phyloP scores from a whole-genome alignment of 2,329 filamentous ascomycete species.

The Nannizziopsis barbatae region DNA sequence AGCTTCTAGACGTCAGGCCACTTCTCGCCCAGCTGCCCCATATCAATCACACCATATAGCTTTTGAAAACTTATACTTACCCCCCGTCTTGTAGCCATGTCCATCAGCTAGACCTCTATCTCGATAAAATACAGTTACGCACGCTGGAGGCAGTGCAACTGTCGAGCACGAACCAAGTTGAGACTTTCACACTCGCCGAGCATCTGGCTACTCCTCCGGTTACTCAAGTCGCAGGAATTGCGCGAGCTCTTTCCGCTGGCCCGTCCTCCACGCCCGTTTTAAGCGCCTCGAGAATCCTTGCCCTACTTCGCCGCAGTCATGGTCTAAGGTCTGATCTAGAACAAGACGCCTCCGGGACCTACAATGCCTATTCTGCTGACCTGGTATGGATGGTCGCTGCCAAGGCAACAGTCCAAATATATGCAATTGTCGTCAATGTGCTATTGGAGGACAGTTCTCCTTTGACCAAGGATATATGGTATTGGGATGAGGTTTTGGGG shows the following conservation, averaged over 20 bases:
- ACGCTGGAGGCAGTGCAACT: constrained; percentile 22
- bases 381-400: constrained; percentile 83
- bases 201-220: constrained; percentile 33
- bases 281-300: constrained; percentile 48
- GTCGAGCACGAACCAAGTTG: constrained; percentile 24
- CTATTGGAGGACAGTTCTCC: constrained; percentile 74
- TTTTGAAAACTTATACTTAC: background rate
- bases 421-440: constrained; percentile 65
- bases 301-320: constrained; percentile 51
- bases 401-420: constrained; percentile 85
- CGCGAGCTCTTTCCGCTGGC: constrained; percentile 60
- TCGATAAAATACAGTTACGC: constrained; percentile 46
- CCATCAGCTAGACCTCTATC: constrained; percentile 45
- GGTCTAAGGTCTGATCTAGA: constrained; percentile 16
- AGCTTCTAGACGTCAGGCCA: constrained; percentile 2
- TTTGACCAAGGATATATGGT: constrained; percentile 78
- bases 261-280: constrained; percentile 54
- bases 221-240: constrained; percentile 50
- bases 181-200: constrained; percentile 34
- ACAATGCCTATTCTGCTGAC: constrained; percentile 54
- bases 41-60: too few species aligned
- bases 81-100: constrained; percentile 38
- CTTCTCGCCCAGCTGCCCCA: background rate
- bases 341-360: constrained; percentile 15
- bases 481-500: constrained; percentile 82